These are phyloP conservation scores for Penicillium sp. DNA, from an alignment of 2,329 filamentous ascomycete species.

Conservation along the genomic window DNA sequence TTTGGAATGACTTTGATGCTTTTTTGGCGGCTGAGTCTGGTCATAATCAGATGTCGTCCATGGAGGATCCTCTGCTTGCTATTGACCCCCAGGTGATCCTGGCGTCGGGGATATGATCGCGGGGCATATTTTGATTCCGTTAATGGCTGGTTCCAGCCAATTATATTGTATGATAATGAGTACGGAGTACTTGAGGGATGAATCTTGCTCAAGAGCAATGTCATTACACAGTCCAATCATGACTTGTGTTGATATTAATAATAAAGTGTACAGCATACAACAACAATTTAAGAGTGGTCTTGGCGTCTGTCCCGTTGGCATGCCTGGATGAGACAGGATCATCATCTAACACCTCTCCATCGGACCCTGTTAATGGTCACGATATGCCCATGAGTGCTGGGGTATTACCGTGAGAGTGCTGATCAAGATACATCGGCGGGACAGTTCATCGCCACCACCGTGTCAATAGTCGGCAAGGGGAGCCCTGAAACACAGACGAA, in stretches of 20 bases:
- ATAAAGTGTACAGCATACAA: not conserved
- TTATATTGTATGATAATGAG: not conserved
- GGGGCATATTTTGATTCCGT: not conserved
- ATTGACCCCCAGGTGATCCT: constrained; percentile 25
- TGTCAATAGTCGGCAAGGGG: constrained; percentile 15
- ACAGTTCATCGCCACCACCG: constrained; percentile 25
- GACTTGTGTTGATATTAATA: not conserved
- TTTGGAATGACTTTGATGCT: constrained; percentile 48
- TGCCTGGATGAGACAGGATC: constrained; percentile 4
- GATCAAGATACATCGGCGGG: constrained; percentile 13
- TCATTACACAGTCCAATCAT: not conserved
- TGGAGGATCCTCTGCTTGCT: constrained; percentile 14
- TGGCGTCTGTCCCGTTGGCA: constrained; percentile 1
- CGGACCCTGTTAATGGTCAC: not conserved
- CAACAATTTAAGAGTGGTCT: not conserved
- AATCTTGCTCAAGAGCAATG: not conserved
- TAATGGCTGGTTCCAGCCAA: not conserved
- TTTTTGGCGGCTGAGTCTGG: constrained; percentile 40
- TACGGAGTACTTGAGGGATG: constrained; percentile 2
- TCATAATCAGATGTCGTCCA: constrained; percentile 16
- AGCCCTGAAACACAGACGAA: constrained; percentile 28
- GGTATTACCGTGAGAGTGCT: constrained; percentile 4
- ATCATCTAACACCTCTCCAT: constrained; percentile 1
- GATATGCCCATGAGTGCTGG: not conserved
- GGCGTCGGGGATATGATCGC: constrained; percentile 17